Percentiles rank a stretch among this genome's conserved stretches.
Conservation (phyloP, 495 filamentous ascomycete genomes). For the Xylaria grammica region DNA sequence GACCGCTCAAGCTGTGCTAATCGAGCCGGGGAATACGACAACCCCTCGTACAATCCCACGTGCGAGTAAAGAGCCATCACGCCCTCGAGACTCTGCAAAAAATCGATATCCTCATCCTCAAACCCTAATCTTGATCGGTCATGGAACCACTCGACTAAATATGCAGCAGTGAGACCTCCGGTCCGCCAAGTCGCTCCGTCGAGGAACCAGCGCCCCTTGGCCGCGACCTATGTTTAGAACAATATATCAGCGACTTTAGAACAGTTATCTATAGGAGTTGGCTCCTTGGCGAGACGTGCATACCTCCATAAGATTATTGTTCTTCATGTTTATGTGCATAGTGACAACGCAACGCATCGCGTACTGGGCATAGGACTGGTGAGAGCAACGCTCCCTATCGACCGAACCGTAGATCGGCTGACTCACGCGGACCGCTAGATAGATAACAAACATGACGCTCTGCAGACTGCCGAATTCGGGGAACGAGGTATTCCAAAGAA, state of each 20-base stretch:
- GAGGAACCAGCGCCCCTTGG: constrained; percentile 12
- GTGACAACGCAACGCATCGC: constrained; percentile 11
- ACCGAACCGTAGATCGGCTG: not conserved
- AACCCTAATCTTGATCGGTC: not conserved
- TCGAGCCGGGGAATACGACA: constrained; percentile 10
- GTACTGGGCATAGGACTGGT: not conserved
- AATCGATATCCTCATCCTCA: constrained; percentile 12
- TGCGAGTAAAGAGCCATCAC: constrained; percentile 12
- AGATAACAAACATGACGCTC: constrained; percentile 4
- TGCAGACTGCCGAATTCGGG: constrained; percentile 9
- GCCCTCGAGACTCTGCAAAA: constrained; percentile 9
- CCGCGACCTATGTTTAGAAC: not conserved
- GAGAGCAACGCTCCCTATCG: not conserved
- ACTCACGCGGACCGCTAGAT: constrained; percentile 7
- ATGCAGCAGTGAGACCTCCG: constrained; percentile 10
- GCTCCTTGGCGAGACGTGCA: not conserved
- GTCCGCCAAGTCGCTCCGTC: constrained; percentile 13
- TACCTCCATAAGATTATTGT: constrained; percentile 10
- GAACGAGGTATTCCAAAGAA: constrained; percentile 3
- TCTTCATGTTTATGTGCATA: constrained; percentile 13
- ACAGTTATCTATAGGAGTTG: not conserved
- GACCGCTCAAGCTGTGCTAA: constrained; percentile 10
- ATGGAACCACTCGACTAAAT: constrained; percentile 1
- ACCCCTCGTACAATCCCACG: not conserved
- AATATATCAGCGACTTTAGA: not conserved